phyloP scores from a whole-genome alignment of 306 rosid species.

The Gastrolobium villosum region DNA sequence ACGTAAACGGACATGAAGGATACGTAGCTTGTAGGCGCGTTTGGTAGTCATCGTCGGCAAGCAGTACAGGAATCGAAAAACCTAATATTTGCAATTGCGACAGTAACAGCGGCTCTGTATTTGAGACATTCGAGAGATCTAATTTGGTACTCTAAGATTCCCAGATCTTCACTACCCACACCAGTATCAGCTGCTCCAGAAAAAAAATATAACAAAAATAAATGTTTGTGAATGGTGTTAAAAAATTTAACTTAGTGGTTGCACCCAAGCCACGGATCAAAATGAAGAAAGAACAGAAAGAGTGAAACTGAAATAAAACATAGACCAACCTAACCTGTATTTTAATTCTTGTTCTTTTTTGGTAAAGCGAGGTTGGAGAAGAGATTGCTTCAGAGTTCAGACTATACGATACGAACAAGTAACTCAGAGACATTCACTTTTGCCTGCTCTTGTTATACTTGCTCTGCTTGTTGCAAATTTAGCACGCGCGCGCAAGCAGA shows the following conservation, averaged over 20 bases:
- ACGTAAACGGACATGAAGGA: slow-evolving; percentile 60
- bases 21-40: slow-evolving; percentile 99
- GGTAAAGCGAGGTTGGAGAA: slow-evolving; percentile 35
- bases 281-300: slow-evolving; percentile 22
- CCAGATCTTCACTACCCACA: slow-evolving; percentile 51
- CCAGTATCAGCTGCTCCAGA: slow-evolving; percentile 37
- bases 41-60: slow-evolving; percentile 87
- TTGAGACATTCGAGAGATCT: slow-evolving; percentile 56
- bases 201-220: slow-evolving; percentile 4
- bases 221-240: not conserved
- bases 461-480: slow-evolving; percentile 28
- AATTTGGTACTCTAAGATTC: slow-evolving; percentile 21
- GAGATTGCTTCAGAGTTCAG: slow-evolving; percentile 47
- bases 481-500: slow-evolving; percentile 11
- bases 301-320: slow-evolving; percentile 36
- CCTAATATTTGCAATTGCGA: slow-evolving; percentile 52
- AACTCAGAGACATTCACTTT: slow-evolving; percentile 36
- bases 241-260: not conserved
- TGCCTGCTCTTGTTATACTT: slow-evolving; percentile 33
- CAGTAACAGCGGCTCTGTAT: slow-evolving; percentile 35
- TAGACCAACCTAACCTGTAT: slow-evolving; percentile 26
- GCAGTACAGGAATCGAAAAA: slow-evolving; percentile 46
- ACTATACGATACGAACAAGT: slow-evolving; percentile 5
- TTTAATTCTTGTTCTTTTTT: slow-evolving; percentile 14
- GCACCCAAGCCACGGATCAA: slow-evolving; percentile 27